phyloP scores from a whole-genome alignment of 1,139 yeast genomes.

The Saccharomycopsis phalli region DNA sequence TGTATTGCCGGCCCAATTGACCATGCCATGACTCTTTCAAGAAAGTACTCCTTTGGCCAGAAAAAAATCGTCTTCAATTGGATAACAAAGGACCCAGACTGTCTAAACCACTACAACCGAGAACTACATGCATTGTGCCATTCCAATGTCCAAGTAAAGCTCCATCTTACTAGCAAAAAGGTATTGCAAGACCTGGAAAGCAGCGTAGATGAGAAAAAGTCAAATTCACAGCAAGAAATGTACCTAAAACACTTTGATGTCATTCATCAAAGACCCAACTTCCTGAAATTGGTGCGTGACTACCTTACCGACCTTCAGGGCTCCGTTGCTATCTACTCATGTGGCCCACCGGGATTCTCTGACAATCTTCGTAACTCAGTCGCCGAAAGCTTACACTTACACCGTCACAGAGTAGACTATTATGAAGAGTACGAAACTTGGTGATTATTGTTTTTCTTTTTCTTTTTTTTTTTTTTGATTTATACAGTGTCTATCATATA shows the following conservation, averaged over 20 bases:
- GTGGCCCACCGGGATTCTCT: constrained; percentile 49
- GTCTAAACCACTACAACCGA: constrained; percentile 42
- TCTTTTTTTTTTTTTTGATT: neutral
- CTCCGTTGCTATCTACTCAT: constrained; percentile 37
- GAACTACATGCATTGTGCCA: constrained; percentile 35
- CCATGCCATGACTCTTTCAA: constrained; percentile 27
- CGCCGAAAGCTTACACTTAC: constrained; percentile 26
- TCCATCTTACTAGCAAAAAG: neutral
- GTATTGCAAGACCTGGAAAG: neutral
- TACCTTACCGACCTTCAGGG: constrained; percentile 28
- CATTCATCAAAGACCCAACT: constrained; percentile 32
- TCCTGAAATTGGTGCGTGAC: constrained; percentile 27
- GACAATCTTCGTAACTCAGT: constrained; percentile 38
- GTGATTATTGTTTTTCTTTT: constrained; percentile 21
- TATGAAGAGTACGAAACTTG: constrained; percentile 38
- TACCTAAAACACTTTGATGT: constrained; percentile 17
- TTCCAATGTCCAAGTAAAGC: constrained; percentile 28
- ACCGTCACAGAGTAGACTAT: constrained; percentile 36
- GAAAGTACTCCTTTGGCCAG: constrained; percentile 13
- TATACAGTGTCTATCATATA: neutral
- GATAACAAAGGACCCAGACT: constrained; percentile 33
- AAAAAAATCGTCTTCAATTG: constrained; percentile 15
- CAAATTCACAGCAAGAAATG: no score
- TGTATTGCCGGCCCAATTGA: constrained; percentile 57
- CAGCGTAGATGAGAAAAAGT: constrained; percentile 2